Conservation (phyloP, 2,329 filamentous ascomycete species). For the Xylaria arbuscula region DNA sequence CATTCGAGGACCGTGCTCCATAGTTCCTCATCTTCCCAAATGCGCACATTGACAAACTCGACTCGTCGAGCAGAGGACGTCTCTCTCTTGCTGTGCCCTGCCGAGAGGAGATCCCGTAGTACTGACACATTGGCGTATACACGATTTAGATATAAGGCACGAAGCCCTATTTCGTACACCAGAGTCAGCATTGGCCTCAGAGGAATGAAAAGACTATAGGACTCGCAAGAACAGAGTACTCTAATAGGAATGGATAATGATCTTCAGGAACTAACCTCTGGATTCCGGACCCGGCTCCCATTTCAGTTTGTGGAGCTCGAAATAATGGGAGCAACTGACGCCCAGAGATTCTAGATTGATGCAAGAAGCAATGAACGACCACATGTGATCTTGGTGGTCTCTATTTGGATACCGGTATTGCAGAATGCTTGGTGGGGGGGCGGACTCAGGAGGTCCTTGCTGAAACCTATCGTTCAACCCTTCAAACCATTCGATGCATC, state of each 20-base stretch:
- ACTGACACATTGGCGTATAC: neutral
- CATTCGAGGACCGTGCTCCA: neutral
- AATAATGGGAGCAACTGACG: neutral
- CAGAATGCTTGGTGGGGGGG: neutral
- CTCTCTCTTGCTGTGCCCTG: neutral
- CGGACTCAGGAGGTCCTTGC: no score
- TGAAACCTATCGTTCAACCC: no score
- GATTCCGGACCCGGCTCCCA: neutral
- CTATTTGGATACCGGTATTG: neutral
- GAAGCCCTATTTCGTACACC: neutral
- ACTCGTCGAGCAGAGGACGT: neutral
- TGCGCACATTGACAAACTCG: neutral
- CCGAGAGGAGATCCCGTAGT: neutral
- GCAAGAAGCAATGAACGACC: neutral
- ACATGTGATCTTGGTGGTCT: neutral
- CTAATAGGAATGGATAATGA: neutral
- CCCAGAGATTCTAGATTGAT: constrained; percentile 5
- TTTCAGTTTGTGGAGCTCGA: neutral
- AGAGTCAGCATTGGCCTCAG: neutral
- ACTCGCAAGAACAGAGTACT: neutral
- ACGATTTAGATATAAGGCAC: neutral
- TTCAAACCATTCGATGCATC: neutral
- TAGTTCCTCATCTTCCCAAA: neutral
- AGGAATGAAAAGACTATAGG: neutral
- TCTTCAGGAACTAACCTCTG: neutral